Evolutionary conservation across 2,329 filamentous ascomycete species (phyloP), one percentile per base, ranked within the genome.

Genomic region (Exophiala dermatitidis): DNA sequence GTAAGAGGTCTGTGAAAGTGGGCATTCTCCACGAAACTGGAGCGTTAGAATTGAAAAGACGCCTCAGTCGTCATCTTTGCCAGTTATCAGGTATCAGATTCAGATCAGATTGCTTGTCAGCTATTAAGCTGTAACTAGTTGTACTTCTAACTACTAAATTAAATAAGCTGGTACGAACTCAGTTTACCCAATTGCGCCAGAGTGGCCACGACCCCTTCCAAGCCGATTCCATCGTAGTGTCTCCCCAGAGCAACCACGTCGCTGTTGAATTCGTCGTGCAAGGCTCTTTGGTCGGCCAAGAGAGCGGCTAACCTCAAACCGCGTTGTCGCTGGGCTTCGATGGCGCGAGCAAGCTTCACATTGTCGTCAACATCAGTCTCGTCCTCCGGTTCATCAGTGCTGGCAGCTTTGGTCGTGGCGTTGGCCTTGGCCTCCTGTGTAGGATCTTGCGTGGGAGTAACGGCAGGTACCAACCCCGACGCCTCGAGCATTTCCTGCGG

Each of bases 401-500:
- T 19, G 19, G 19, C 19, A 19, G 19, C 19, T 19, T 19, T 19
- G 19, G 19, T 19, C 19, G 19, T 19, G 19, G 19, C 19, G 19
- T 19, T 19, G 19, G 19, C 19, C 19, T 19, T 19, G 19, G 19
- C 19, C 19, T 19, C 19, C 19, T 19, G 19, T 19, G 19, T 19
- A 19, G 19, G 19, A 19, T 19, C 19, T 19, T 19, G 19, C 19
- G 19, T 38, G 12, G 29, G 30, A 19, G n/a, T 9, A 4, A 19
- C 8, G 6, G 19, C 26, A 2, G 60, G 60, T 30, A 63, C 32
- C 9, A 63, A 51, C 12, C 53, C 52, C 29, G 58, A 57, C 19
- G 53, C 54, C 41, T 60, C 58, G 5, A 63, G 58, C 53, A 71
- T 63, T 42, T 72, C 70, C 42, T 72, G 69, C 0, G 91, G 90